Percentiles rank a stretch among this genome's conserved stretches.
phyloP scores from a whole-genome alignment of 2,329 filamentous ascomycete genomes.

The Colletotrichum cordylinicola region DNA sequence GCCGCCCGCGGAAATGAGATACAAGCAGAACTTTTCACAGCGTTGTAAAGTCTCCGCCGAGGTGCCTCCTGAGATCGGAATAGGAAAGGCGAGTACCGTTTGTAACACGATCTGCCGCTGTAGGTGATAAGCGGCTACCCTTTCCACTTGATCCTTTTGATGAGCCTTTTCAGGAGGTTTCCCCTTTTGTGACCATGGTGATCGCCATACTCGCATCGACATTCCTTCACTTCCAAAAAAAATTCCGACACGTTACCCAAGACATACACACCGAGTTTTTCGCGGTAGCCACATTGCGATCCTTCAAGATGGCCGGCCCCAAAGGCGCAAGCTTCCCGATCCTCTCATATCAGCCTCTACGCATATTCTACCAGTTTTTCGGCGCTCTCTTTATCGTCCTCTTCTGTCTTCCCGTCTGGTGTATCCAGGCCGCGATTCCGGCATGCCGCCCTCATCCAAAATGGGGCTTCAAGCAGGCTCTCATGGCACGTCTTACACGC shows the following conservation, averaged over 20 bases:
- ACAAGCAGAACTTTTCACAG: background rate
- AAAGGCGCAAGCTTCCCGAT: background rate
- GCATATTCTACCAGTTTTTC: background rate
- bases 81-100: background rate
- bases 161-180: background rate
- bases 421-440: background rate
- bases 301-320: background rate
- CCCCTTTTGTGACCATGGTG: background rate
- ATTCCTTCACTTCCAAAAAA: background rate
- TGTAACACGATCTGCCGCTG: background rate
- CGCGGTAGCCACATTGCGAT: background rate
- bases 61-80: background rate
- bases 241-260: background rate
- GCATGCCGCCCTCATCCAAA: slow-evolving; percentile 4
- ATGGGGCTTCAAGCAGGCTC: slow-evolving; percentile 7
- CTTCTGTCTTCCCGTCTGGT: background rate
- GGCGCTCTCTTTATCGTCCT: background rate
- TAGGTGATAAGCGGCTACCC: background rate
- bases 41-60: background rate
- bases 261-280: background rate
- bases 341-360: background rate
- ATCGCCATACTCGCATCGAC: background rate
- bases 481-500: slow-evolving; percentile 5
- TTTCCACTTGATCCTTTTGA: background rate
- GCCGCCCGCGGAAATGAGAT: background rate